Evolutionary conservation across 2,329 filamentous ascomycete species (phyloP).

Genomic region (Aspergillus sp.): DNA sequence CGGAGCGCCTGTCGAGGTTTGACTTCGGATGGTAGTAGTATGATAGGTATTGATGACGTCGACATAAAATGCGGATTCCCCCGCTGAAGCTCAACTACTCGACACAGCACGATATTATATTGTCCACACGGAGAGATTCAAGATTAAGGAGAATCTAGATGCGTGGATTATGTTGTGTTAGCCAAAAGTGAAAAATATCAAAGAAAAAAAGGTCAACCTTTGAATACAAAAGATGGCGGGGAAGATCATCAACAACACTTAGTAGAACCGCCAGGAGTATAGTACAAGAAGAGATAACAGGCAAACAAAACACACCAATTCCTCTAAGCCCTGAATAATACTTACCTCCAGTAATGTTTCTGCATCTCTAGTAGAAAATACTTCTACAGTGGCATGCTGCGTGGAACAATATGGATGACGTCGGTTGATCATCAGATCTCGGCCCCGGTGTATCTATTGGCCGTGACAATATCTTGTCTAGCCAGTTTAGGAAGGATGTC

Average conservation of each 20-base stretch:
- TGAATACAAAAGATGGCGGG: background rate
- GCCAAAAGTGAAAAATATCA: background rate
- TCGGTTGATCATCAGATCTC: slow-evolving; percentile 1
- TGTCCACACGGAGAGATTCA: background rate
- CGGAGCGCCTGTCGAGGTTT: background rate
- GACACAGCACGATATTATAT: background rate
- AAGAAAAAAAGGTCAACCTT: background rate
- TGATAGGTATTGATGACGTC: slow-evolving; percentile 34
- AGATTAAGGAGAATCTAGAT: background rate
- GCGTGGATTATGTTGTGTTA: background rate
- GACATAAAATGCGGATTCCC: slow-evolving; percentile 14
- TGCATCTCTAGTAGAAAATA: background rate
- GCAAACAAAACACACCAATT: background rate
- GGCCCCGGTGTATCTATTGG: background rate
- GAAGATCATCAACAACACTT: background rate
- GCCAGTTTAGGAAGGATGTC: background rate
- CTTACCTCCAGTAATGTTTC: background rate
- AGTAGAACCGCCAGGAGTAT: background rate
- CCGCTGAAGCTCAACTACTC: background rate
- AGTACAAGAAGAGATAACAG: background rate
- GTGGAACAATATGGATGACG: slow-evolving; percentile 1
- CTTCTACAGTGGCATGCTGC: background rate
- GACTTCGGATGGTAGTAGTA: background rate
- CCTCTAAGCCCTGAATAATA: background rate
- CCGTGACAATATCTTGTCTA: background rate